Percentiles rank a stretch among this genome's conserved stretches.
phyloP scores from a whole-genome alignment of 2,329 filamentous ascomycete genomes.

The Seiridium unicorne region DNA sequence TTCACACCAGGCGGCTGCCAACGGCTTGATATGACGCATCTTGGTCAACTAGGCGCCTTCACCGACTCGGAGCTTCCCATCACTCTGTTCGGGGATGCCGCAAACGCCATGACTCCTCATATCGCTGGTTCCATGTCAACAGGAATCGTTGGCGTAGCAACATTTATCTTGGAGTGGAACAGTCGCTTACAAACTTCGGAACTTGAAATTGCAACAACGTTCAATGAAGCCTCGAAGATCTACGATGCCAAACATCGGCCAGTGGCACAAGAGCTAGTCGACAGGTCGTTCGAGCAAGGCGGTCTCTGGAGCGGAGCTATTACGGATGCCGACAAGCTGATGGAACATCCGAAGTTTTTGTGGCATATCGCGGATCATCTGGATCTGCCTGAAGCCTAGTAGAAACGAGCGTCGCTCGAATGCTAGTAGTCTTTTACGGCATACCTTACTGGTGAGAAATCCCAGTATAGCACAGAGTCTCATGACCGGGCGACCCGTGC shows the following conservation, averaged over 20 bases:
- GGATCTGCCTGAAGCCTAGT: background rate
- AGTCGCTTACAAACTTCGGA: background rate
- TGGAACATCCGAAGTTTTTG: background rate
- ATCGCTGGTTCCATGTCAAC: slow-evolving; percentile 3
- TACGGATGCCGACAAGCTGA: background rate
- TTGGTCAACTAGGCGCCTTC: background rate
- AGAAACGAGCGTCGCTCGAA: too few relatives aligned
- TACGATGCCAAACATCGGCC: background rate
- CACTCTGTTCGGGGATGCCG: slow-evolving; percentile 1
- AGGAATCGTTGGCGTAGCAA: slow-evolving; percentile 3
- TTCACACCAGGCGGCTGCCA: background rate
- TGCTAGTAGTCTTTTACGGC: too few relatives aligned
- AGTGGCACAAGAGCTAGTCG: background rate
- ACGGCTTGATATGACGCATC: background rate
- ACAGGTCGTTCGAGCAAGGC: background rate
- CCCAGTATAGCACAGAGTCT: too few relatives aligned
- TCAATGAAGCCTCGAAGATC: background rate
- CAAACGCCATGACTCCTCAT: slow-evolving; percentile 3
- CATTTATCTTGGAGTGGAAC: slow-evolving; percentile 1
- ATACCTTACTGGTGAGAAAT: too few relatives aligned
- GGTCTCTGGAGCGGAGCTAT: background rate
- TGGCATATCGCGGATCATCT: background rate
- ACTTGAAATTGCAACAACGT: background rate
- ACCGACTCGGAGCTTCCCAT: background rate
- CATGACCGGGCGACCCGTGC: too few relatives aligned